Evolutionary conservation across 1,284 basidiomycete genomes (phyloP).

Genomic region (Cystodermella granulosa): DNA sequence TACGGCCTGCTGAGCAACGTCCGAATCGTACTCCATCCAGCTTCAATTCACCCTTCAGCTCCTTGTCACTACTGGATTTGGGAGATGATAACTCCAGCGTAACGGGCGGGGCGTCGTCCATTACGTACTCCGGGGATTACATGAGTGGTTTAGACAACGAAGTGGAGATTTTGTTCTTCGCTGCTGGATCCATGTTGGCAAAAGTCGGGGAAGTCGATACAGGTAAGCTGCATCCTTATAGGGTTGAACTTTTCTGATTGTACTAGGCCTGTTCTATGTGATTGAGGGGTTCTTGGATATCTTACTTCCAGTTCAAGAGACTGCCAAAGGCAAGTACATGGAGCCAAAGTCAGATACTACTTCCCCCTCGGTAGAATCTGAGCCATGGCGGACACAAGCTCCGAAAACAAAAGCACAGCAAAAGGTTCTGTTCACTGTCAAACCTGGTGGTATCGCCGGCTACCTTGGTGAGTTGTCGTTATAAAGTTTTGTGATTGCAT

Average conservation of each 20-base stretch:
- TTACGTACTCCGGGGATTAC: constrained; percentile 51
- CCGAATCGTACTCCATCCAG: constrained; percentile 37
- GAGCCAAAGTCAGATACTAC: neutral
- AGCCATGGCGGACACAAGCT: constrained; percentile 11
- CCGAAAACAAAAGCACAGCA: constrained; percentile 29
- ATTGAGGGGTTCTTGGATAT: constrained; percentile 98
- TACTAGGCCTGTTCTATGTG: constrained; percentile 87
- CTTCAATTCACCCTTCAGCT: constrained; percentile 81
- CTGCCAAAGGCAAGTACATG: constrained; percentile 11
- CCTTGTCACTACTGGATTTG: constrained; percentile 75
- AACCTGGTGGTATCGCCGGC: constrained; percentile 96
- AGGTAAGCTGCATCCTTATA: constrained; percentile 41
- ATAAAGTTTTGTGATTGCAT: constrained; percentile 3
- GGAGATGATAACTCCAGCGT: constrained; percentile 65
- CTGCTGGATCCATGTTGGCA: constrained; percentile 80
- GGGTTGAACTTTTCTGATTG: neutral
- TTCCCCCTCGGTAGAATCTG: neutral
- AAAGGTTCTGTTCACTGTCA: constrained; percentile 87
- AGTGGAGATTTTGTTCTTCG: constrained; percentile 92
- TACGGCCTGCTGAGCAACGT: constrained; percentile 51
- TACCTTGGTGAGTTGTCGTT: constrained; percentile 66
- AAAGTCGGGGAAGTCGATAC: constrained; percentile 88
- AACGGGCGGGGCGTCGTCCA: constrained; percentile 59
- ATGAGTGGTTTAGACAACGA: constrained; percentile 86
- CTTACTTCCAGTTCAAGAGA: constrained; percentile 56